These are phyloP conservation scores for Coemansia sp. DNA, from an alignment of 192 early-diverging fungal species.

Conservation along the genomic window DNA sequence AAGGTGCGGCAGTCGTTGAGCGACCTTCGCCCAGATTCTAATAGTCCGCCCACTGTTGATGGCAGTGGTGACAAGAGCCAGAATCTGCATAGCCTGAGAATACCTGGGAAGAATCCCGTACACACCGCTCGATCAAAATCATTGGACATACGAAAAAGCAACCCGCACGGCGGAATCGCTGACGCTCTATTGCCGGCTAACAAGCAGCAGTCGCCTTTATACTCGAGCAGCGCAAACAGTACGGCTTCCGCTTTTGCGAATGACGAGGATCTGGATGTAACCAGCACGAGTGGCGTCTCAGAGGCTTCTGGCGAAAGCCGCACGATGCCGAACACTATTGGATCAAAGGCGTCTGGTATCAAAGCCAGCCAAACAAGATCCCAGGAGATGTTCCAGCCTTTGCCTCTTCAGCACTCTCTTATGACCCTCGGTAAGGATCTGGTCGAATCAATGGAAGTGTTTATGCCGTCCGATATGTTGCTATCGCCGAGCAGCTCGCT, in stretches of 20 bases:
- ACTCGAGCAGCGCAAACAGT: slow-evolving; percentile 4
- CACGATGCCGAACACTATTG: slow-evolving; percentile 4
- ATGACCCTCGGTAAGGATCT: slow-evolving; percentile 35
- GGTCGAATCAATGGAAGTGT: slow-evolving; percentile 28
- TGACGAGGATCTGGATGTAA: slow-evolving; percentile 1
- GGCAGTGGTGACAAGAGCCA: slow-evolving; percentile 2
- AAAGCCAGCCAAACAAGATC: not conserved
- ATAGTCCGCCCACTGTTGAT: not conserved
- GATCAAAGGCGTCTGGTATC: not conserved
- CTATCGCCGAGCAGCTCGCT: not conserved
- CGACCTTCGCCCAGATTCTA: slow-evolving; percentile 17
- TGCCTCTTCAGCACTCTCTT: slow-evolving; percentile 8
- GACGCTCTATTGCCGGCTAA: not conserved
- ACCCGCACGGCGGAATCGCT: not conserved
- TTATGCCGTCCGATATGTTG: not conserved
- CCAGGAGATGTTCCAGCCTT: not conserved
- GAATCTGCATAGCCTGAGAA: not conserved
- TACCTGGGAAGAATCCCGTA: not conserved
- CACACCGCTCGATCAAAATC: slow-evolving; percentile 21
- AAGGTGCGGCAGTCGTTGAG: slow-evolving; percentile 21
- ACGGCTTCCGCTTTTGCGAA: not conserved
- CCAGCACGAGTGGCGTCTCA: not conserved
- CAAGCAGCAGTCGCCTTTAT: not conserved
- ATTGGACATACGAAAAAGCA: slow-evolving; percentile 9
- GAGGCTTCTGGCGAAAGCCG: slow-evolving; percentile 1